Percentiles rank a stretch among this genome's conserved stretches.
phyloP scores from a whole-genome alignment of 2,329 filamentous ascomycete genomes.

The Xylariales sp. region DNA sequence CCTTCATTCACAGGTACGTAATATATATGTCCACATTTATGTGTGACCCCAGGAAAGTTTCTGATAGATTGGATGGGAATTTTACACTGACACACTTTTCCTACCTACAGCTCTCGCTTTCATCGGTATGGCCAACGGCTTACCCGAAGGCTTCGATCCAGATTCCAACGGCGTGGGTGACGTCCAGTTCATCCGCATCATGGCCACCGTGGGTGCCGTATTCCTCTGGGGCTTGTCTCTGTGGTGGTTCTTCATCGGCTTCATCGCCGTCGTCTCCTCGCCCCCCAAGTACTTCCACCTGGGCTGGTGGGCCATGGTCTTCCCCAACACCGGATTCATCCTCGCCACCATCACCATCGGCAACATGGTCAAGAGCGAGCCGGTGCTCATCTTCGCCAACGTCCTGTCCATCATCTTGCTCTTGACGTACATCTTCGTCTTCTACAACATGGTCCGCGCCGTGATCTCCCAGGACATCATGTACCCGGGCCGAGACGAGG shows the following conservation, averaged over 20 bases:
- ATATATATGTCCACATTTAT: too few relatives aligned
- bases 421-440: slow-evolving; percentile 36
- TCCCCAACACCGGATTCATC: slow-evolving; percentile 58
- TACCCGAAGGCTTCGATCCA: slow-evolving; percentile 43
- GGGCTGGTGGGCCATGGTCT: slow-evolving; percentile 62
- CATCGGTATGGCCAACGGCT: slow-evolving; percentile 60
- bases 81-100: neutral
- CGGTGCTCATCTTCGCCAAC: slow-evolving; percentile 42
- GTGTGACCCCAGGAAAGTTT: too few relatives aligned
- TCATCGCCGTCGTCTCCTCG: slow-evolving; percentile 31
- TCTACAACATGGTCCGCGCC: slow-evolving; percentile 40
- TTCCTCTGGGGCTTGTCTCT: slow-evolving; percentile 60
- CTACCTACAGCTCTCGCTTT: slow-evolving; percentile 45
- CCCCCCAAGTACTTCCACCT: slow-evolving; percentile 51
- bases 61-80: too few relatives aligned
- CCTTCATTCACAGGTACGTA: slow-evolving; percentile 61
- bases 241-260: slow-evolving; percentile 54
- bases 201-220: slow-evolving; percentile 45
- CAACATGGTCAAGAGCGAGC: slow-evolving; percentile 38
- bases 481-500: slow-evolving; percentile 51
- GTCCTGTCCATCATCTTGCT: slow-evolving; percentile 45
- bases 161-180: slow-evolving; percentile 39
- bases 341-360: slow-evolving; percentile 52
- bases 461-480: slow-evolving; percentile 50
- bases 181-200: slow-evolving; percentile 36